Evolutionary conservation across 2,329 filamentous ascomycete species (phyloP), one percentile per base, ranked within the genome.

Genomic region (Trichoderma aggressivum): DNA sequence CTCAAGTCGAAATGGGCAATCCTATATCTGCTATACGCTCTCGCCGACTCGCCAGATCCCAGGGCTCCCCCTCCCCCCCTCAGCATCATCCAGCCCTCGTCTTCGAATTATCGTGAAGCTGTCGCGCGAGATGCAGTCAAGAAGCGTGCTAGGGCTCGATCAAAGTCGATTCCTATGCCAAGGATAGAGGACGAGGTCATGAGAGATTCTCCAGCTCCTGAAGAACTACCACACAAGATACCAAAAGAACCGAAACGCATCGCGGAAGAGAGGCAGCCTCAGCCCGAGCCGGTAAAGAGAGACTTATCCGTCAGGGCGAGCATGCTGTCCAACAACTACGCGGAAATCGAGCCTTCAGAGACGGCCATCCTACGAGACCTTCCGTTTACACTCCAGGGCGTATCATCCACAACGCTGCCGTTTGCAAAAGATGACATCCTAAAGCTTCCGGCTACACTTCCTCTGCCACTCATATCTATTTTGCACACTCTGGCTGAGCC

Each of bases 1-100:
- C 86, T 99, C 58, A 92, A 93, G 77, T 92, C 97, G 81, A 99
- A 99, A 87, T 98, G 94, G 94, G 94, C 92, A 3, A 98, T 99
- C 74, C 86, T 99, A 24, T 97, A 97, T 79, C 89, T 99, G 55
- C 88, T 99, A 55, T 92, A 96, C 79, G 90, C 93, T 76, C 87
- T 98, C 61, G 90, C 93, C 73, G 92, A 94, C 77, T 89, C 88
- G 4, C 86, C 87, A 39, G 84, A 89, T 72, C 86, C 87, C 2
- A 83, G 81, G 75, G 85, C 87, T 68, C 86, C 85, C 56, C 79
- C 83, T 12, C 79, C 83, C 14, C 83, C 84, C n/a, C 75, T 85
- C 43, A 84, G 79, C 70, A 84, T 82, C 10, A 78, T 80, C 74
- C 84, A 78, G 76, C 82, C 77, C 59, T 81, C 77, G 66, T 80